Conservation (phyloP, 192 early-diverging fungal species). For the Umbelopsis vinacea region DNA sequence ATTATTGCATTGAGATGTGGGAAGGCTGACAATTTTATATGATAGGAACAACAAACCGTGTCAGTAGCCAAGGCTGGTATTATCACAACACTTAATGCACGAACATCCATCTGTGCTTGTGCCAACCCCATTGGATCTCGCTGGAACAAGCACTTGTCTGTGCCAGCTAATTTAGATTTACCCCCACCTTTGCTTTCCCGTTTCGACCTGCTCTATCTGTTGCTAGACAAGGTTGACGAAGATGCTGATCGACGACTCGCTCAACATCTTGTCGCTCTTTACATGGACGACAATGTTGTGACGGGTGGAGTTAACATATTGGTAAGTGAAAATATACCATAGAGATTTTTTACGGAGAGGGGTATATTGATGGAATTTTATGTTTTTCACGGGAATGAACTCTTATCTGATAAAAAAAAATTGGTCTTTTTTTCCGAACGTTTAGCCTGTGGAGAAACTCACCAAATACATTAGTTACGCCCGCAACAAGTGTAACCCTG, state of each 20-base stretch:
- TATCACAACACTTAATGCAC: slow-evolving; percentile 95
- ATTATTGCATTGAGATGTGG: neutral
- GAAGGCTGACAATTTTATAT: slow-evolving; percentile 19
- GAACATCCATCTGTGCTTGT: slow-evolving; percentile 92
- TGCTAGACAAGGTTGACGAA: slow-evolving; percentile 91
- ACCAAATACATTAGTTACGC: slow-evolving; percentile 95
- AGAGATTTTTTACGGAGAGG: neutral
- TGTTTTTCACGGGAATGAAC: neutral
- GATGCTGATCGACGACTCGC: slow-evolving; percentile 85
- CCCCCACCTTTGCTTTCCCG: slow-evolving; percentile 93
- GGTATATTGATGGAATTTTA: neutral
- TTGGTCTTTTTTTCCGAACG: too few relatives aligned
- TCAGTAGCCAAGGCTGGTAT: slow-evolving; percentile 99
- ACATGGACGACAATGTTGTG: slow-evolving; percentile 67
- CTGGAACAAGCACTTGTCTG: slow-evolving; percentile 84
- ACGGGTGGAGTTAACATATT: slow-evolving; percentile 52
- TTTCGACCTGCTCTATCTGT: slow-evolving; percentile 93
- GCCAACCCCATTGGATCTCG: slow-evolving; percentile 96
- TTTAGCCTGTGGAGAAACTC: slow-evolving; percentile 76
- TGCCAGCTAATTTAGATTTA: slow-evolving; percentile 94
- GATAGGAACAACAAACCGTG: slow-evolving; percentile 95
- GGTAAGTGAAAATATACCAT: slow-evolving; percentile 18
- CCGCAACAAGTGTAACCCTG: slow-evolving; percentile 72
- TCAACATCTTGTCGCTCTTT: slow-evolving; percentile 85
- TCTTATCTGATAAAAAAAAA: too few relatives aligned